phyloP scores from a whole-genome alignment of 768 basidiomycete genomes.

The Suillus spraguei region DNA sequence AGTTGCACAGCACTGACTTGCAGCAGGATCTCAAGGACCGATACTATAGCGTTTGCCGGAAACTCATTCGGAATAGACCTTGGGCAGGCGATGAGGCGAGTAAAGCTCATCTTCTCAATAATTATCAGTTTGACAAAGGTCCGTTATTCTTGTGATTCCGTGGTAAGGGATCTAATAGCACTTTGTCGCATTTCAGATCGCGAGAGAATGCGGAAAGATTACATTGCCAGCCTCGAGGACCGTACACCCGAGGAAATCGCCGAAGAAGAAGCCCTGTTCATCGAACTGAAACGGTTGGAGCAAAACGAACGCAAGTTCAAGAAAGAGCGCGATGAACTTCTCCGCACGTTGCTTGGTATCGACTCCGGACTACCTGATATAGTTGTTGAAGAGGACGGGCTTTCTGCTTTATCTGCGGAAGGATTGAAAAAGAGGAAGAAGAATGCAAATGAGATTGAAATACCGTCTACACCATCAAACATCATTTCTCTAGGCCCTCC shows the following conservation, averaged over 20 bases:
- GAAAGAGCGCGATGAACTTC: slow-evolving; percentile 84
- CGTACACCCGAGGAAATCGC: slow-evolving; percentile 89
- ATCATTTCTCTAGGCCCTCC: slow-evolving; percentile 41
- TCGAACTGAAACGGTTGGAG: slow-evolving; percentile 94
- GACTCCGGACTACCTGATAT: slow-evolving; percentile 85
- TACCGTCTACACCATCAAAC: slow-evolving; percentile 37
- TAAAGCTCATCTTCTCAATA: slow-evolving; percentile 67
- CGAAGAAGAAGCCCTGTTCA: slow-evolving; percentile 93
- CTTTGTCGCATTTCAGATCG: slow-evolving; percentile 53
- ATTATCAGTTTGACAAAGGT: slow-evolving; percentile 91
- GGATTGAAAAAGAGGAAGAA: slow-evolving; percentile 59
- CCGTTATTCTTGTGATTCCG: slow-evolving; percentile 12
- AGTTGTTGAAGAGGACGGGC: slow-evolving; percentile 61
- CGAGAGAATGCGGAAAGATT: slow-evolving; percentile 86
- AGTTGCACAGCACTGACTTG: neutral
- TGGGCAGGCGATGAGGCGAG: slow-evolving; percentile 81
- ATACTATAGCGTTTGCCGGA: slow-evolving; percentile 90
- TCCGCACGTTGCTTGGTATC: slow-evolving; percentile 81
- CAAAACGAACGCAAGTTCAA: slow-evolving; percentile 89
- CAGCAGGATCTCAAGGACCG: slow-evolving; percentile 89
- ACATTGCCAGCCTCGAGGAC: slow-evolving; percentile 82
- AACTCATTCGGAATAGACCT: slow-evolving; percentile 80
- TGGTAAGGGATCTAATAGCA: neutral
- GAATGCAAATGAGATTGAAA: slow-evolving; percentile 32
- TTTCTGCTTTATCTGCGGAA: slow-evolving; percentile 48